A percentile compares a stretch with the other conserved stretches of the same genome.
These are phyloP conservation scores for Aegle marmelos DNA, from an alignment of 345 rosid species.

Conservation along the genomic window DNA sequence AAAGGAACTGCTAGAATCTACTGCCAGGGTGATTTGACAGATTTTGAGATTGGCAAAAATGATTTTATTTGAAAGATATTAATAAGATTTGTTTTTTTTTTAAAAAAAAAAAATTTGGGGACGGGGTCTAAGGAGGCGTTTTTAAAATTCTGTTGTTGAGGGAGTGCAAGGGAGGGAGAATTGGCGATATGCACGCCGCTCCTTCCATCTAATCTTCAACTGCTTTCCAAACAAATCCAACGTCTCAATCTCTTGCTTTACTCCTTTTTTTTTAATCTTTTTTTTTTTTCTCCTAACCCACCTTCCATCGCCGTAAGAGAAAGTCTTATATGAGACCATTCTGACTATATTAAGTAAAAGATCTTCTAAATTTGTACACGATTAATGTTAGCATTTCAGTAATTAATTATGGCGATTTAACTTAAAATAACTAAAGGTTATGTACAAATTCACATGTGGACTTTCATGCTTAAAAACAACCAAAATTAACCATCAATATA, in stretches of 20 bases:
- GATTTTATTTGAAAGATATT: neutral
- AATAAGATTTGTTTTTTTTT: neutral
- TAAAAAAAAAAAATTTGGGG: too few relatives aligned
- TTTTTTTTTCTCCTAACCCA: neutral
- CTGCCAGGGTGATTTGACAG: constrained; percentile 5
- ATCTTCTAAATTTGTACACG: too few relatives aligned
- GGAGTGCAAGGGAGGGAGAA: neutral
- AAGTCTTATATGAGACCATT: neutral
- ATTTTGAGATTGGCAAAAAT: neutral
- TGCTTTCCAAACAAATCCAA: neutral
- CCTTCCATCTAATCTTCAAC: constrained; percentile 5
- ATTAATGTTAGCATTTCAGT: too few relatives aligned
- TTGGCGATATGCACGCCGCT: constrained; percentile 22
- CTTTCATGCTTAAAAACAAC: too few relatives aligned
- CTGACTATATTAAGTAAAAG: too few relatives aligned
- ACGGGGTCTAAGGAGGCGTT: neutral
- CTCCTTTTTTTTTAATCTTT: neutral
- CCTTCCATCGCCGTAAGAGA: neutral
- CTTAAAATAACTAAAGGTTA: too few relatives aligned
- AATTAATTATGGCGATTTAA: too few relatives aligned
- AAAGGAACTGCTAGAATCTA: neutral
- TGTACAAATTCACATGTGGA: too few relatives aligned
- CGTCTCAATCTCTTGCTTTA: neutral
- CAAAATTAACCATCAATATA: too few relatives aligned
- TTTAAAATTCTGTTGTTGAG: neutral